Conservation (phyloP, 495 filamentous ascomycete genomes). For the Hypomontagnella monticulosa region DNA sequence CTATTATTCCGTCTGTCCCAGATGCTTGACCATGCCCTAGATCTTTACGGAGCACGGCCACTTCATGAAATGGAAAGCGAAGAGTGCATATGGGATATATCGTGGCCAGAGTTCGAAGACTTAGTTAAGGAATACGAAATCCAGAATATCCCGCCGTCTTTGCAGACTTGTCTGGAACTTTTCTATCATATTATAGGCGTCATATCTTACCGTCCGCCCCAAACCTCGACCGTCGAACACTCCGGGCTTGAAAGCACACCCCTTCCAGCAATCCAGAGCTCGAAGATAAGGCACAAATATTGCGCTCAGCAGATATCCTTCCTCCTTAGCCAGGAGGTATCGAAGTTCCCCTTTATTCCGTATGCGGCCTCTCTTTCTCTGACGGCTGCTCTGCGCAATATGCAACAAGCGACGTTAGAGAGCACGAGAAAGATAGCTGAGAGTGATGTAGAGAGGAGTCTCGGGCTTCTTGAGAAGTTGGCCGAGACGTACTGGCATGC, state of each 20-base stretch:
- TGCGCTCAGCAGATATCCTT: constrained; percentile 20
- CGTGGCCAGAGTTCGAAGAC: constrained; percentile 67
- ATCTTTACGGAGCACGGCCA: constrained; percentile 61
- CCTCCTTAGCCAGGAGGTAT: constrained; percentile 8
- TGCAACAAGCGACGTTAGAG: constrained; percentile 62
- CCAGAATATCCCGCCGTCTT: constrained; percentile 8
- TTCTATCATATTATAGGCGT: constrained; percentile 23
- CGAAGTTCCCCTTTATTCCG: constrained; percentile 62
- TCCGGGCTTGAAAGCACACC: background rate
- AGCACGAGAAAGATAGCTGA: constrained; percentile 63
- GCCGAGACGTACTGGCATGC: constrained; percentile 64
- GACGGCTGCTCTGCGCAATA: constrained; percentile 67
- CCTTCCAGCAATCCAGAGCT: background rate
- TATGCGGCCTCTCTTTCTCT: constrained; percentile 67
- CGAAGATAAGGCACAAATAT: constrained; percentile 19
- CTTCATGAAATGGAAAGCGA: constrained; percentile 44
- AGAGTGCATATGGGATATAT: constrained; percentile 57
- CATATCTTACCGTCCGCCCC: constrained; percentile 28
- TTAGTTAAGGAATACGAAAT: constrained; percentile 47
- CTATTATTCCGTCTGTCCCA: constrained; percentile 45
- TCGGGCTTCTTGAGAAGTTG: constrained; percentile 58
- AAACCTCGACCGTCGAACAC: background rate
- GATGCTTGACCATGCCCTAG: constrained; percentile 65
- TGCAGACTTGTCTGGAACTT: constrained; percentile 20
- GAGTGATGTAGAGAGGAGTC: constrained; percentile 61